Percentiles rank a stretch among this genome's conserved stretches.
Conservation (phyloP, 805 yeast genomes). For the Hanseniaspora taiwanica region DNA sequence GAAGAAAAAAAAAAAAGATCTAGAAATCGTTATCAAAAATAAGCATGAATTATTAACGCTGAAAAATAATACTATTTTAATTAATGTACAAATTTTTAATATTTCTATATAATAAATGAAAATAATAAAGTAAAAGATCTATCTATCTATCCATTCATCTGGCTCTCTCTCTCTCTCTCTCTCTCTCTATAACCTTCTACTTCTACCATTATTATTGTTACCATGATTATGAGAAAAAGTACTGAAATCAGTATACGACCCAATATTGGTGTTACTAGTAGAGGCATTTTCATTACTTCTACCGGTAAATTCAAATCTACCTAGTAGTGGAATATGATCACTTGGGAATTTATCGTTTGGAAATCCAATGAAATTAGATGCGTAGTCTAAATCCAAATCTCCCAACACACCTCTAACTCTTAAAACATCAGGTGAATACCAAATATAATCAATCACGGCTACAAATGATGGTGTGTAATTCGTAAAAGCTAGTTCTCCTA, state of each 20-base stretch:
- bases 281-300: constrained; percentile 23
- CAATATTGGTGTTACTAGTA: background rate
- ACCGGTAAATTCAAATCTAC: constrained; percentile 55
- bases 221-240: too few species aligned
- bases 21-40: too few species aligned
- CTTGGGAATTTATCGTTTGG: constrained; percentile 92
- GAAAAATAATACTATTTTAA: too few species aligned
- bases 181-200: too few species aligned
- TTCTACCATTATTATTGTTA: too few species aligned
- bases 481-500: constrained; percentile 89
- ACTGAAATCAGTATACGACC: background rate
- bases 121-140: too few species aligned
- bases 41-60: too few species aligned
- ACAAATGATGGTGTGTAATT: constrained; percentile 90
- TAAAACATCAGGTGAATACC: constrained; percentile 78
- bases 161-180: too few species aligned
- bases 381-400: constrained; percentile 65
- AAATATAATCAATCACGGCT: constrained; percentile 86
- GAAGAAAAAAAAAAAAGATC: too few species aligned
- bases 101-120: too few species aligned
- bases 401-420: constrained; percentile 81
- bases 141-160: too few species aligned
- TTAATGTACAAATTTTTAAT: too few species aligned
- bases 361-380: constrained; percentile 69
- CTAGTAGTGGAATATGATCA: constrained; percentile 81